Base-by-base conservation (phyloP, 1,284 basidiomycete genomes). In the Meripilus lineatus region DNA sequence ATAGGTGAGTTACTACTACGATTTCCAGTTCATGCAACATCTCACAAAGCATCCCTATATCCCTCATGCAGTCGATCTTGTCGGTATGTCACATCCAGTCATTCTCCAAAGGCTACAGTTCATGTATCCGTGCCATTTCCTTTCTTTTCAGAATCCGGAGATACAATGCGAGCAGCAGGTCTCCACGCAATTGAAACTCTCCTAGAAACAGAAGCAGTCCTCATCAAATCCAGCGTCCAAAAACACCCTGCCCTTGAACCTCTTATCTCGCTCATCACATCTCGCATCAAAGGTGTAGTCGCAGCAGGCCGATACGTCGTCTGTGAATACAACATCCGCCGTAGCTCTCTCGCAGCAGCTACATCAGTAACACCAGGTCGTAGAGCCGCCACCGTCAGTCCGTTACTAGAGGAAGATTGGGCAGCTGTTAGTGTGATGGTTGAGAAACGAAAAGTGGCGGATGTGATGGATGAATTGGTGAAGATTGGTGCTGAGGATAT, bases 81-180 rank as follows among this genome's bases (percentile, higher is more conserved):
- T 94, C 45, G 91, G 90, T 89, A 56, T 57, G 86, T 74, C 40
- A 5, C 14, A n/a, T 17, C 18, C 25, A 14, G 30, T 25, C 15
- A 21, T 26, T 35, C 15, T 3, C 18, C 17, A n/a, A n/a, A n/a
- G n/a, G n/a, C n/a, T 26, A 17, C 21, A 18, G 33, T 18, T 28
- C 6, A 34, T 28, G 14, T 38, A 23, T 25, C 40, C 25, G 30
- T 13, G 21, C 15, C 5, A 36, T n/a, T 4, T 20, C 17, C 14
- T 17, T 11, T 42, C 18, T 30, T 37, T 47, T 23, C 63, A 92
- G 95, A 99, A 67, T 96, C 92, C n/a, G 95, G 95, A 23, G 96
- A 99, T 58, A 99, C 95, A 2, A 99, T 99, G 96, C 91, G 95
- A 33, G 96, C 95, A 20, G 95, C 94, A 2, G 95, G 95, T 38